Evolutionary conservation across 148 eudicot genomes (phyloP).

Genomic region (Chenopodium quinoa): DNA sequence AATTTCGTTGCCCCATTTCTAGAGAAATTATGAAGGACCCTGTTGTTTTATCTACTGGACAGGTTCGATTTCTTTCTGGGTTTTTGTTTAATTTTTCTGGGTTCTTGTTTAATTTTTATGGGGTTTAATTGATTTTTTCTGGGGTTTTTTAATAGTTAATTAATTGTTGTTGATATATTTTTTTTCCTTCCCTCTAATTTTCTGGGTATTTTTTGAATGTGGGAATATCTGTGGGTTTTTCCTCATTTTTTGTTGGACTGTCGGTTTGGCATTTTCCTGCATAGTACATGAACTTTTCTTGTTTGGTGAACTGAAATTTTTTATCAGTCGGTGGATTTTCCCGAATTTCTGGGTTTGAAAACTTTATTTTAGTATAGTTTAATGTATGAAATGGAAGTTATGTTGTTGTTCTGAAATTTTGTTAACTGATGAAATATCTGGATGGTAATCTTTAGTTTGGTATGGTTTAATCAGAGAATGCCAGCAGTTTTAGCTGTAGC

Average conservation of each 20-base stretch:
- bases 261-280: constrained; percentile 25
- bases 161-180: background rate
- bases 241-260: background rate
- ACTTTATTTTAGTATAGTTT: background rate
- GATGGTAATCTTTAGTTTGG: background rate
- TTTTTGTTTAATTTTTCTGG: background rate
- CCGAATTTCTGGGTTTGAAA: constrained; percentile 15
- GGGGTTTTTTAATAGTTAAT: background rate
- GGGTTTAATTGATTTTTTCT: background rate
- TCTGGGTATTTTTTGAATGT: background rate
- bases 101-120: background rate
- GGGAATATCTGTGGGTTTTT: background rate
- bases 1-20: constrained; percentile 66
- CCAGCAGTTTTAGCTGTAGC: background rate
- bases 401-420: background rate
- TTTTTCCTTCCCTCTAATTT: background rate
- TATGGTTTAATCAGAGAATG: constrained; percentile 7
- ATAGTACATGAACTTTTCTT: background rate
- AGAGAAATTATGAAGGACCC: constrained; percentile 74
- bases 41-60: constrained; percentile 64
- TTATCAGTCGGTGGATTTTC: constrained; percentile 30
- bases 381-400: background rate
- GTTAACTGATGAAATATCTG: background rate
- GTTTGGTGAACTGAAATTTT: constrained; percentile 12
- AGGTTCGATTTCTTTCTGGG: constrained; percentile 32